Percentiles rank a stretch among this genome's conserved stretches.
Evolutionary conservation across 441 rosid species (phyloP).

Genomic region (Jatropha multifida): DNA sequence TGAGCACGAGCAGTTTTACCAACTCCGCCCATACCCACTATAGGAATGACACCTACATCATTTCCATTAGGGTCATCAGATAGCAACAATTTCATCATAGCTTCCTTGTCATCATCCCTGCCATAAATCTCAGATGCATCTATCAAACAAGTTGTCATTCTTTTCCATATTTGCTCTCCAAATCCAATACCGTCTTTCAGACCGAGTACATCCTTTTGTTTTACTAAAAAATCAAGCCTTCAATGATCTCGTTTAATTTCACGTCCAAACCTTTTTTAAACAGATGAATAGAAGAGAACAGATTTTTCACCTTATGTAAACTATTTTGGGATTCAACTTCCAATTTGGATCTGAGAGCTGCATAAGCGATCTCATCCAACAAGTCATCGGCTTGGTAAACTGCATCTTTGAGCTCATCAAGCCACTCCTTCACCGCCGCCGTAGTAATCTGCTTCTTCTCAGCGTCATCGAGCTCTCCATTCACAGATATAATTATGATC

Average conservation of each 20-base stretch:
- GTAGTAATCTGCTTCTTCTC: conserved; percentile 30
- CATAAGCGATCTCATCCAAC: conserved; percentile 35
- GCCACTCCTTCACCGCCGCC: conserved; percentile 27
- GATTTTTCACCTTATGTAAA: neutral
- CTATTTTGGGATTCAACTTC: conserved; percentile 7
- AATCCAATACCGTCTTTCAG: conserved; percentile 1
- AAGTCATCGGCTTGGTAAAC: conserved; percentile 41
- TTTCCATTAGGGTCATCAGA: neutral
- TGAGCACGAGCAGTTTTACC: conserved; percentile 37
- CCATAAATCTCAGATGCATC: conserved; percentile 22
- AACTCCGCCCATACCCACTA: conserved; percentile 33
- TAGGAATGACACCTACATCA: conserved; percentile 26
- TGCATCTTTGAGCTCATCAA: conserved; percentile 32
- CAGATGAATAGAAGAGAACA: neutral
- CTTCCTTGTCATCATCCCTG: conserved; percentile 27
- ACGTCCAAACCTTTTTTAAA: conserved; percentile 5
- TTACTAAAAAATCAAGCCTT: conserved; percentile 21
- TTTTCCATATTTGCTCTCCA: conserved; percentile 4
- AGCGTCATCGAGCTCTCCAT: conserved; percentile 30
- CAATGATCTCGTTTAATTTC: conserved; percentile 3
- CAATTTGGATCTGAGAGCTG: neutral
- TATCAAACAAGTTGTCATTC: conserved; percentile 16
- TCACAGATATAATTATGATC: conserved; percentile 13
- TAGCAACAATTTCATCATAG: conserved; percentile 12
- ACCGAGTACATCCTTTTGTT: conserved; percentile 17